Evolutionary conservation across 1,284 basidiomycete species (phyloP).

Genomic region (Ustilago cynodontis): DNA sequence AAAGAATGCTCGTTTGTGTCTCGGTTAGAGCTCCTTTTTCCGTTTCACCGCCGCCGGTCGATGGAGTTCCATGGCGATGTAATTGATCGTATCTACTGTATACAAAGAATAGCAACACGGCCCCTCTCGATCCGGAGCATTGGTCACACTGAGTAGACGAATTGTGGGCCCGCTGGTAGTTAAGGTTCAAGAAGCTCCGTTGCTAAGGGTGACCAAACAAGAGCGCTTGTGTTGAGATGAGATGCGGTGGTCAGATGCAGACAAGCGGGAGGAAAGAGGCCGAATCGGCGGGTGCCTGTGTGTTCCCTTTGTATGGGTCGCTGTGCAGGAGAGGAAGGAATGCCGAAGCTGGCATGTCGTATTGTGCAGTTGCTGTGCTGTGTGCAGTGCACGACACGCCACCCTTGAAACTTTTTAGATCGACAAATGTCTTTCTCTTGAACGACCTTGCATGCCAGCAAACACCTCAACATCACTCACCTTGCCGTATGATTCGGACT

Average conservation of each 20-base stretch:
- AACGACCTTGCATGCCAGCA: no score
- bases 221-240: neutral
- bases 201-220: neutral
- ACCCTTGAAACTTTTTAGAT: no score
- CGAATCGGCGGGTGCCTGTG: conserved; percentile 11
- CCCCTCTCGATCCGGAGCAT: neutral
- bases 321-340: neutral
- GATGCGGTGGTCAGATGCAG: neutral
- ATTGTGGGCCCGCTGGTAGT: no score
- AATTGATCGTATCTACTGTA: neutral
- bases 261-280: neutral
- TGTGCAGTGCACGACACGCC: no score
- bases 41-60: neutral
- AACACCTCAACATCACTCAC: neutral
- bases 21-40: conserved; percentile 6
- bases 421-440: no score
- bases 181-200: neutral
- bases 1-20: conserved; percentile 14
- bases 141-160: no score
- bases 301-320: neutral
- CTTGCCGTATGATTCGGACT: no score
- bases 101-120: neutral
- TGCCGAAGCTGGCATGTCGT: conserved; percentile 7
- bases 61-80: conserved; percentile 14
- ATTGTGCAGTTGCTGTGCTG: neutral